Evolutionary conservation across 495 filamentous ascomycete species (phyloP).

Genomic region (Podospora conica): DNA sequence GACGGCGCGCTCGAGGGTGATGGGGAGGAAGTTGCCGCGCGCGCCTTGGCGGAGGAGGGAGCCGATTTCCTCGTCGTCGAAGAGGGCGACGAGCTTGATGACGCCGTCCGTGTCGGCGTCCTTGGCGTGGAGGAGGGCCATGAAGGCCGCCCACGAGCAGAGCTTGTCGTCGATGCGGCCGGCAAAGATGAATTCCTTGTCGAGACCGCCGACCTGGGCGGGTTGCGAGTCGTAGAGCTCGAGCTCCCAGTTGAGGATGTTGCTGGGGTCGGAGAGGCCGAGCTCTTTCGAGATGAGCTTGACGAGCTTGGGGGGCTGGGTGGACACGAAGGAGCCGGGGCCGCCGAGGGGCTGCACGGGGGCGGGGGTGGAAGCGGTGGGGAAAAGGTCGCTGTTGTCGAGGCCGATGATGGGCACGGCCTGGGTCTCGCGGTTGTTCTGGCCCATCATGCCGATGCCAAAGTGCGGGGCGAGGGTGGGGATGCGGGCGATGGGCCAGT

Average conservation of each 20-base stretch:
- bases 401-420: conserved; percentile 91
- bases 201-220: conserved; percentile 74
- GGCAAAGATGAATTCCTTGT: conserved; percentile 92
- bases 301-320: conserved; percentile 78
- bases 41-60: conserved; percentile 86
- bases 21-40: conserved; percentile 75
- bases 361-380: conserved; percentile 20
- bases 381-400: conserved; percentile 58
- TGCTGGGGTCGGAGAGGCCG: conserved; percentile 57
- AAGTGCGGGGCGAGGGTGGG: conserved; percentile 94
- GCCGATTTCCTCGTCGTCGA: conserved; percentile 96
- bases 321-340: conserved; percentile 61
- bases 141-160: conserved; percentile 85
- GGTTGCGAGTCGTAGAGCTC: conserved; percentile 92
- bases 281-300: conserved; percentile 73
- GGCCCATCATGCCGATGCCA: conserved; percentile 67
- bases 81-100: conserved; percentile 82
- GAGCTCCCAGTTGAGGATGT: conserved; percentile 94
- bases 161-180: conserved; percentile 96
- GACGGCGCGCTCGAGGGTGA: conserved; percentile 69
- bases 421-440: conserved; percentile 85
- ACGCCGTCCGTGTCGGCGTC: conserved; percentile 45
- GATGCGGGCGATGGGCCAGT: conserved; percentile 89
- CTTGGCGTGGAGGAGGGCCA: conserved; percentile 70
- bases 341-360: conserved; percentile 37